Base-by-base conservation (phyloP, 2,329 filamentous ascomycete species). In the Sclerotinia nivalis region DNA sequence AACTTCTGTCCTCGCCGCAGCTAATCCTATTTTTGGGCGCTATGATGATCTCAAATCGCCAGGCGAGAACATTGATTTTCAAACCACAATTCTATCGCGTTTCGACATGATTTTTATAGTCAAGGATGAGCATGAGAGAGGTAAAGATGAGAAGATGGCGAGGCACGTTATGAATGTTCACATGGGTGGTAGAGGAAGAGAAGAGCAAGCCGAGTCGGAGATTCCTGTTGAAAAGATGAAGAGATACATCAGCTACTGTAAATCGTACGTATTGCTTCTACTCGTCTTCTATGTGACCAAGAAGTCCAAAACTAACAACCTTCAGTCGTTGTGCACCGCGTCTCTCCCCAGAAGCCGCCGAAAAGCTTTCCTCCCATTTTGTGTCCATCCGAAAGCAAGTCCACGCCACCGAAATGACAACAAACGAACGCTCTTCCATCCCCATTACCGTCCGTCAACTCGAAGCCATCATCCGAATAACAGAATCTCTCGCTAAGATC, bases 91-190 rank as follows among this genome's bases (percentile, higher is more conserved):
- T 77, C 80, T 99, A 74, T 98, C 95, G 2, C 92, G 96, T 86
- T 99, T 99, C 80, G 96, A 99, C 81, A 97, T 99, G 93, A 98
- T 99, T 74, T 99, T 98, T 84, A 97, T 99, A 74, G 95, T 99
- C 72, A 93, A 92, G 75, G 96, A 99, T 80, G 93, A 97, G 72
- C 96, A 99, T 80, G 93, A 95, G 72, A 88, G 93, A 58, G 90
- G 88, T 70, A 92, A 95, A 77, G 96, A 99, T 78, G 93, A 97
- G 83, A 90, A 87, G 5, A 98, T 99, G 77, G 96, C 96, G 18
- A 95, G 91, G 78, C 96, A 99, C 87, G 95, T 99, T 78, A 97
- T 99, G 89, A 89, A 91, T 59, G 94, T 99, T 73, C 95, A 98
- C 77, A 98, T 97, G 92, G 93, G 93, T 70, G 92, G 92, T 20